phyloP scores from a whole-genome alignment of 257 asterid genomes.

The Fraxinus quadrangulata region DNA sequence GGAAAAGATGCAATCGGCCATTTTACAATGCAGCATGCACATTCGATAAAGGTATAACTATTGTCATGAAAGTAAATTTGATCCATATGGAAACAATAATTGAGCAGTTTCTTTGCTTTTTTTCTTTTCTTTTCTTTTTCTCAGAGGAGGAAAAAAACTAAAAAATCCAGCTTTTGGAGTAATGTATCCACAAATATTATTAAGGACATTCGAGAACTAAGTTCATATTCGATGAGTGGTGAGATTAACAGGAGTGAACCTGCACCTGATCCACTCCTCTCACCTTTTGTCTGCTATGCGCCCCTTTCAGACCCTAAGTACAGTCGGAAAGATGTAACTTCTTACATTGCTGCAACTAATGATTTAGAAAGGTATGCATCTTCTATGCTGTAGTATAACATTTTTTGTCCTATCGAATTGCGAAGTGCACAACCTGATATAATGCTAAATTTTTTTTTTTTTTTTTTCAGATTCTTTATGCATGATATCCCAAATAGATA shows the following conservation, averaged over 20 bases:
- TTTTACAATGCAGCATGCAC: conserved; percentile 66
- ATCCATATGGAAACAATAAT: not conserved
- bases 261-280: conserved; percentile 59
- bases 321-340: conserved; percentile 25
- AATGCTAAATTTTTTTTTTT: not conserved
- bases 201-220: conserved; percentile 55
- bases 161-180: conserved; percentile 59
- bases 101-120: not conserved
- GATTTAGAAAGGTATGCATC: conserved; percentile 43
- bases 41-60: conserved; percentile 61
- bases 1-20: conserved; percentile 71
- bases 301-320: conserved; percentile 36
- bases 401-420: not conserved
- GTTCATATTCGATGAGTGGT: conserved; percentile 38
- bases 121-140: not conserved
- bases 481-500: not conserved
- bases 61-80: not conserved
- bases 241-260: conserved; percentile 39
- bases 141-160: conserved; percentile 67
- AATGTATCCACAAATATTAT: conserved; percentile 45
- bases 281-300: conserved; percentile 53
- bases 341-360: conserved; percentile 28
- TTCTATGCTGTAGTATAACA: not conserved
- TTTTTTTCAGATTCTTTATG: not conserved
- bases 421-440: not conserved